These are phyloP conservation scores for Pistacia vera DNA, from an alignment of 345 rosid genomes.

Conservation along the genomic window DNA sequence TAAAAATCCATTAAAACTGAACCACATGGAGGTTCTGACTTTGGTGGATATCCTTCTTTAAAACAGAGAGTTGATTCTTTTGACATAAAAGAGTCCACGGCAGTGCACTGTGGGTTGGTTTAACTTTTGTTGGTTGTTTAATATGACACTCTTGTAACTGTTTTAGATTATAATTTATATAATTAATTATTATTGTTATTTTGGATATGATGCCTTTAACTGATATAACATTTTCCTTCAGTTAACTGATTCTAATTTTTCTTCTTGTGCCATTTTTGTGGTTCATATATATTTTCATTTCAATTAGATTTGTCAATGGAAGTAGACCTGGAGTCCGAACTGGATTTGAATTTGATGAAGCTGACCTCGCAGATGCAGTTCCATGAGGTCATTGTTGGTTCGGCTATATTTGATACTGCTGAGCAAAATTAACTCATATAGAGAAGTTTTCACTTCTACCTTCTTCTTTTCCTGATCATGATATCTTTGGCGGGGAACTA, in stretches of 20 bases:
- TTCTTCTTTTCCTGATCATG: constrained; percentile 18
- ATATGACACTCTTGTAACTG: not conserved
- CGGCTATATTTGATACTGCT: constrained; percentile 83
- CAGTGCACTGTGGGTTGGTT: constrained; percentile 84
- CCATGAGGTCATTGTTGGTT: constrained; percentile 78
- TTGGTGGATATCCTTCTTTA: constrained; percentile 89
- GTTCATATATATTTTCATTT: constrained; percentile 7
- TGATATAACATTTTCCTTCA: constrained; percentile 11
- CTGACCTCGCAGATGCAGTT: constrained; percentile 56
- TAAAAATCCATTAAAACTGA: constrained; percentile 49
- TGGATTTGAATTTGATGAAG: constrained; percentile 87
- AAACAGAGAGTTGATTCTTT: constrained; percentile 64
- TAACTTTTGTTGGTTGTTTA: constrained; percentile 1
- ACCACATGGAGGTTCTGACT: constrained; percentile 77
- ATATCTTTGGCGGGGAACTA: constrained; percentile 59
- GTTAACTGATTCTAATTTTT: constrained; percentile 1
- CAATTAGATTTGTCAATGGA: constrained; percentile 69
- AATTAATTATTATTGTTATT: not conserved
- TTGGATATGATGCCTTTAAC: not conserved
- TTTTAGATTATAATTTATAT: constrained; percentile 5
- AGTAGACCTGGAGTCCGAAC: constrained; percentile 66
- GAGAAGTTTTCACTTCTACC: constrained; percentile 14
- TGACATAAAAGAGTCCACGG: constrained; percentile 75
- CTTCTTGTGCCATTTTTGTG: constrained; percentile 10
- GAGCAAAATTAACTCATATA: not conserved